Base-by-base conservation (phyloP, 75 land plant species). In the Chamaecyparis obtusa region DNA sequence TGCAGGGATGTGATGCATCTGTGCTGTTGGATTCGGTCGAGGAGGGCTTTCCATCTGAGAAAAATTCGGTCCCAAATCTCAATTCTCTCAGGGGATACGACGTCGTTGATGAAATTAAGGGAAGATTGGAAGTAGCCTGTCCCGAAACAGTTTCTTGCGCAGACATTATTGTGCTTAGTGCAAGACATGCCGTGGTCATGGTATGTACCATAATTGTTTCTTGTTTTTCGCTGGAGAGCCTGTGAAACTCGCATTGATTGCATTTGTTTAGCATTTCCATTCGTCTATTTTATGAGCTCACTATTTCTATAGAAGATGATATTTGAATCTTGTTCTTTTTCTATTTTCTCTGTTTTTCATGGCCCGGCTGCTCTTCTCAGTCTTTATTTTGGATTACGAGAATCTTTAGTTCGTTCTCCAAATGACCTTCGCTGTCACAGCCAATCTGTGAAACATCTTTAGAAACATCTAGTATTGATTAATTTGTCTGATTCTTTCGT, bases 1-100 rank as follows among this genome's bases (percentile, higher is more conserved):
- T 27, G 10, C 89, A 86, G 89, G 89, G 89, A 13, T 88, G 89
- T 37, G 89, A 86, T 39, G 88, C 88, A 8, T 88, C 89, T 33
- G 33, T 88, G 1, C 9, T 88, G 15, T 21, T 88, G 88, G 81
- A 71, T 30, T 11, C 19, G 9, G 41, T 36, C 9, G 64, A 54
- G 9, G 33, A 35, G 9, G 14, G 9, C 14, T 21, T 24, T n/a
- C 8, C 0, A 5, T 8, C 88, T 1, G 89, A 86, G 60, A 60
- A 39, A 49, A 30, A 67, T 14, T n/a, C 88, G 6, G 2, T 84
- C 6, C 88, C 88, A 0, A 87, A 87, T 33, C 17, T 21, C 3
- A 19, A 57, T 37, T 87, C 87, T 5, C 27, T 87, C 13, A 55
- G 36, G 19, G 88, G 87, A 3, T 87, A 24, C 76, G 88, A 85